A percentile compares a stretch with the other conserved stretches of the same genome.
Conservation (phyloP, 2,329 filamentous ascomycete species). For the Cladosporium sp. region DNA sequence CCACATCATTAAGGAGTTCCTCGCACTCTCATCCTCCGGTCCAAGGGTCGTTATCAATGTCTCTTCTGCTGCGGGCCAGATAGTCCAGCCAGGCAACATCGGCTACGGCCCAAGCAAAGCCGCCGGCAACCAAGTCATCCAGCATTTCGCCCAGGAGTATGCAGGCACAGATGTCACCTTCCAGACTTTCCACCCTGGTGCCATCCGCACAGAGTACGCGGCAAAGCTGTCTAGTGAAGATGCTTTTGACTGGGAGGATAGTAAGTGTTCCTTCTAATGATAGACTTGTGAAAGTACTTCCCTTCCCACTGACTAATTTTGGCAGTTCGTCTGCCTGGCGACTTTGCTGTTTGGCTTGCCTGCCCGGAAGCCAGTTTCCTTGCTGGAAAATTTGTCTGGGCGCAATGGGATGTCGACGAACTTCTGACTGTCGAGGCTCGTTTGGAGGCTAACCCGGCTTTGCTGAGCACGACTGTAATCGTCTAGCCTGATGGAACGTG, state of each 20-base stretch:
- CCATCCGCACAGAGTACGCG: not conserved
- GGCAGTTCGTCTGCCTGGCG: constrained; percentile 25
- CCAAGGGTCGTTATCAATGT: constrained; percentile 37
- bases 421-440: constrained; percentile 27
- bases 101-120: constrained; percentile 17
- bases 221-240: not conserved
- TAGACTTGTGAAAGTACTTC: not conserved
- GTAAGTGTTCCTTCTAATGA: not conserved
- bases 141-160: constrained; percentile 10
- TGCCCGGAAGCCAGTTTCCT: constrained; percentile 43
- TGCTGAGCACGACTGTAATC: constrained; percentile 27
- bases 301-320: not conserved
- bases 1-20: constrained; percentile 39
- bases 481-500: not conserved
- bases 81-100: constrained; percentile 22
- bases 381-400: constrained; percentile 40
- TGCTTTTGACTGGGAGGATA: constrained; percentile 1
- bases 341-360: constrained; percentile 42
- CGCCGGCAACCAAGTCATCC: constrained; percentile 12
- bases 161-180: constrained; percentile 1
- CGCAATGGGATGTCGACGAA: constrained; percentile 47
- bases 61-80: constrained; percentile 38
- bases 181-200: constrained; percentile 13
- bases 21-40: constrained; percentile 36
- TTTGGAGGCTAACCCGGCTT: constrained; percentile 22